These are phyloP conservation scores for Colletotrichum chlorophyti DNA, from an alignment of 2,329 filamentous ascomycete species.

Conservation along the genomic window DNA sequence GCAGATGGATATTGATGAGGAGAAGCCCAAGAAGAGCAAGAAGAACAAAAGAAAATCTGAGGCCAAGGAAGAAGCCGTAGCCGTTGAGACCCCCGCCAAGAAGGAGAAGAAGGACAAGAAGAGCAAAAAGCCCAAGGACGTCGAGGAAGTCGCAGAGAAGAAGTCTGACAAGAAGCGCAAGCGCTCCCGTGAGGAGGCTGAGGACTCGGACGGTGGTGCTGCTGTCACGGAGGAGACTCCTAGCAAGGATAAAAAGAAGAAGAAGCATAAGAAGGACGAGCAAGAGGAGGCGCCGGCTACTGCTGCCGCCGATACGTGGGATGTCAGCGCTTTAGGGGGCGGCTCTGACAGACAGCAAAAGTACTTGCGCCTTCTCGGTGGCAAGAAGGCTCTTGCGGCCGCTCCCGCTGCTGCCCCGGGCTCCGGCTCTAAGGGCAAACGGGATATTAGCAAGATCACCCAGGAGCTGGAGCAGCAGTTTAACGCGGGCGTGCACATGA, in stretches of 20 bases:
- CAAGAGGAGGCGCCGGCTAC: slow-evolving; percentile 28
- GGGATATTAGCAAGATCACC: slow-evolving; percentile 47
- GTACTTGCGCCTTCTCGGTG: slow-evolving; percentile 62
- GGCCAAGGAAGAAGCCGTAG: slow-evolving; percentile 29
- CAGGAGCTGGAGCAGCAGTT: slow-evolving; percentile 64
- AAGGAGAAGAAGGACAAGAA: slow-evolving; percentile 32
- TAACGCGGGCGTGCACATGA: slow-evolving; percentile 61
- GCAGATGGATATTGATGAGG: slow-evolving; percentile 36
- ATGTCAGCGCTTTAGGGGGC: slow-evolving; percentile 58
- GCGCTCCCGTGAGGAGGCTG: slow-evolving; percentile 27
- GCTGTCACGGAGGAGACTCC: slow-evolving; percentile 32
- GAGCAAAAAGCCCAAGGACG: slow-evolving; percentile 30
- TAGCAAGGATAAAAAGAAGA: slow-evolving; percentile 36
- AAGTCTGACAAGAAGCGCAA: slow-evolving; percentile 36
- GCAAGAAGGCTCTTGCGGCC: slow-evolving; percentile 51
- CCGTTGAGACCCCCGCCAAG: slow-evolving; percentile 26
- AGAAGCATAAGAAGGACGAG: slow-evolving; percentile 33
- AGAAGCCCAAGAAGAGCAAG: slow-evolving; percentile 26
- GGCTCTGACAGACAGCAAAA: slow-evolving; percentile 59
- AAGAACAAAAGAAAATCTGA: slow-evolving; percentile 41
- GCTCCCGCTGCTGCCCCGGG: slow-evolving; percentile 28
- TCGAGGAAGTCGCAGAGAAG: slow-evolving; percentile 17
- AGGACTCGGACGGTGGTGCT: slow-evolving; percentile 28
- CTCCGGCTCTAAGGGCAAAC: slow-evolving; percentile 34
- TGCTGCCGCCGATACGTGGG: slow-evolving; percentile 53